Base-by-base conservation (phyloP, 805 yeast species). In the Wickerhamomyces strasburgensis region DNA sequence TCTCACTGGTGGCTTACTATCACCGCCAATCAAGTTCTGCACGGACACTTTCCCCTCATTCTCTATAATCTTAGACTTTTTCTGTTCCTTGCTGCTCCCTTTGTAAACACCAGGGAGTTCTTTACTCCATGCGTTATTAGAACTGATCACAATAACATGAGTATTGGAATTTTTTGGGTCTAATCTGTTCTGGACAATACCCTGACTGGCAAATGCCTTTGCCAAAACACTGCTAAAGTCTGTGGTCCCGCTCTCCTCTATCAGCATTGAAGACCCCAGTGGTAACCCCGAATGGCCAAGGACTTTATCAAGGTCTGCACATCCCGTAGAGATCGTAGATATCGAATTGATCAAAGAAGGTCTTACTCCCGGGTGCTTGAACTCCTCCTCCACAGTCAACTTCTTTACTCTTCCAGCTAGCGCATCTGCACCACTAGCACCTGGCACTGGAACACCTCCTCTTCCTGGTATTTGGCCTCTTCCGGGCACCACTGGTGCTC, bases 211-310 rank as follows among this genome's bases (percentile, higher is more conserved):
- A 63, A 80, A 84, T 4, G 76, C 64, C 45, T 88, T 77, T 19
- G 79, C 56, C 26, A 90, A 46, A 9, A 85, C 78, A 5, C 87
- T 72, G 6, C 84, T 70, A 54, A 87, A 90, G 53, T 90, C 97
- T 0, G 98, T 90, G 6, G 90, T 80, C 0, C 95, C 93, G 13
- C 75, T 72, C 55, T 90, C 98, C 56, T 86, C 90, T 5, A 90
- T 56, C 11, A 89, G 57, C 27, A 88, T 54, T 5, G 84, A 70
- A 9, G 68, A 60, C 1, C 96, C 95, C 10, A 85, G 48, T 2
- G 98, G 98, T 13, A 89, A 56, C 1, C 98, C 98, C 38, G 76
- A 82, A 58, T 90, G 98, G 1, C 73, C 75, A 35, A 90, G 55
- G 4, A 85, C 60, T 45, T 70, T 75, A 57, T 90, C 98, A 16